Base-by-base conservation (phyloP, 192 early-diverging fungal species). In the Physocladia obscura region DNA sequence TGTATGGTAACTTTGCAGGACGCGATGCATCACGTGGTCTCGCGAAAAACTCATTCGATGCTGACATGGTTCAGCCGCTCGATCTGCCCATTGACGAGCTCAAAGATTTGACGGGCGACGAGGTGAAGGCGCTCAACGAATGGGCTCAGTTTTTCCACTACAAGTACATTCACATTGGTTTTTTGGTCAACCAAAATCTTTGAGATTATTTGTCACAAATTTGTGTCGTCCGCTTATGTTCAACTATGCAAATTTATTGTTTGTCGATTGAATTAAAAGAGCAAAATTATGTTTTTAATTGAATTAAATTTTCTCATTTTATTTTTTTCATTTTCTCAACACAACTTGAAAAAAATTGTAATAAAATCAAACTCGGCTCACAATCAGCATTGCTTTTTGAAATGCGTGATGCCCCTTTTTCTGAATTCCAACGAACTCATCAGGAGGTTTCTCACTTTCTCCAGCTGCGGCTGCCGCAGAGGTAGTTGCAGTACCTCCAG, bases 1-100 rank as follows among this genome's bases (percentile, higher is more conserved):
- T 91, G n/a, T 98, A 98, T 70, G 90, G 87, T 31, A 96, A 94
- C 83, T 98, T 97, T 88, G 89, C 94, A 4, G 96, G 96, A 1
- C 87, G 90, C n/a, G 96, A 98, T 81, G 94, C 96, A 17, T 95
- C 93, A 15, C 62, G 96, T 32, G 94, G 96, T 0, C 77, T 98
- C 60, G 91, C 94, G 37, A 89, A 94, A 73, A 82, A 91, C 60
- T 91, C 90, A 49, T 96, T 98, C 71, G 92, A 94, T 64, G 77
- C 70, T 49, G 80, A 82, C 8, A 84, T 96, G 80, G 59, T 98
- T 58, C 72, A 80, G 1, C 82, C 84, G n/a, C 40, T 89, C 22
- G 83, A 91, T 36, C 81, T 74, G 19, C 89, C 92, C 0, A 83
- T 98, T 44, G 95, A 98, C 74, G 81, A 74, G 34, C 81, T 98